Percentiles rank a stretch among this genome's conserved stretches.
These are phyloP conservation scores for Sclerotinia sclerotiorum DNA, from an alignment of 2,329 filamentous ascomycete genomes.

Conservation along the genomic window DNA sequence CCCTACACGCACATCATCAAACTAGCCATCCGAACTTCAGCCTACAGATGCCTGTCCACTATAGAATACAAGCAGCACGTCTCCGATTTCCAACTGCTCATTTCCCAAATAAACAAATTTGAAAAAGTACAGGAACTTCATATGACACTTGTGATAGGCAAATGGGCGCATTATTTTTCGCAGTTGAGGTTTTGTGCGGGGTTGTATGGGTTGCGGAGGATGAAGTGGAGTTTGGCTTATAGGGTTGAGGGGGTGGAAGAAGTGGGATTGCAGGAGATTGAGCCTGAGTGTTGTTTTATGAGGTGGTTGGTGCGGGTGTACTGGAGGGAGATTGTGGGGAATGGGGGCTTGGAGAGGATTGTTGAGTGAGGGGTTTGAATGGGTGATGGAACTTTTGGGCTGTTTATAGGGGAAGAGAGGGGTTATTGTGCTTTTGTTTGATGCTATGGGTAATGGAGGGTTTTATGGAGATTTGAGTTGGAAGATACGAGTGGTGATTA, in stretches of 20 bases:
- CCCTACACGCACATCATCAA: neutral
- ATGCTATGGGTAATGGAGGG: too few relatives aligned
- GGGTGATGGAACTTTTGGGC: too few relatives aligned
- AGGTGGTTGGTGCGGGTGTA: neutral
- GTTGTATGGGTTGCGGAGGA: neutral
- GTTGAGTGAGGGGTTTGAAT: neutral
- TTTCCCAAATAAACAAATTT: neutral
- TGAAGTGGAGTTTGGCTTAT: constrained; percentile 3
- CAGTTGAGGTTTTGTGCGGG: neutral
- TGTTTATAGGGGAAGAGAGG: too few relatives aligned
- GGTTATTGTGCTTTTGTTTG: too few relatives aligned
- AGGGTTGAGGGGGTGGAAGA: neutral
- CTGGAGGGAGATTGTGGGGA: neutral
- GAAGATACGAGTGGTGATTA: too few relatives aligned
- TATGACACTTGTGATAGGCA: neutral
- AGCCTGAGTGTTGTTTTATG: neutral
- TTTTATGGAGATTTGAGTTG: too few relatives aligned
- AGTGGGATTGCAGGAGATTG: neutral
- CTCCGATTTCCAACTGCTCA: neutral
- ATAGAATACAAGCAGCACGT: neutral
- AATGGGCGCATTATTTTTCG: neutral
- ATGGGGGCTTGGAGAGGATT: neutral
- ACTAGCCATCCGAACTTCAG: neutral
- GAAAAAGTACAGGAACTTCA: neutral
- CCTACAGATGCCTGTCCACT: neutral